A percentile compares a stretch with the other conserved stretches of the same genome.
Conservation (phyloP, 352 stramenopile genomes). For the Globisporangium echinulatum region DNA sequence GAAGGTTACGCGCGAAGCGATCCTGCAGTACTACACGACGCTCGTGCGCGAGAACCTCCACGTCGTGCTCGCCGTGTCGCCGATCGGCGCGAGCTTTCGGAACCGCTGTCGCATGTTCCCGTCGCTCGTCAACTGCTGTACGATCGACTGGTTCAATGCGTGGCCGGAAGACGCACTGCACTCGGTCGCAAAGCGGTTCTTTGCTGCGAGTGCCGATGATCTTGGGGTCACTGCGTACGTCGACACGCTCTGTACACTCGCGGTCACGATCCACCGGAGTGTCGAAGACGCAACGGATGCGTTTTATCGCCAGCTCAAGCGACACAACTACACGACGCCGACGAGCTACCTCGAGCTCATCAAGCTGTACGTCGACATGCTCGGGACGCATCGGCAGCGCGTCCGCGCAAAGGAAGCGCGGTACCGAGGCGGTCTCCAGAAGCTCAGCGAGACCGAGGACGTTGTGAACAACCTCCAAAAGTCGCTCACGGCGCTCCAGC, state of each 20-base stretch:
- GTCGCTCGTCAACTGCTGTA: conserved; percentile 92
- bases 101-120: conserved; percentile 93
- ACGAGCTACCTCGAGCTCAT: conserved; percentile 96
- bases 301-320: conserved; percentile 81
- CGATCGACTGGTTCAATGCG: conserved; percentile 95
- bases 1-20: conserved; percentile 82
- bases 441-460: conserved; percentile 90
- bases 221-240: conserved; percentile 87
- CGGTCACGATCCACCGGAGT: conserved; percentile 90
- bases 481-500: conserved; percentile 89
- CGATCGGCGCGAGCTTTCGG: conserved; percentile 89
- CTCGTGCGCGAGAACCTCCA: conserved; percentile 94
- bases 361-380: conserved; percentile 89
- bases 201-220: conserved; percentile 74
- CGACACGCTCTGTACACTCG: conserved; percentile 88
- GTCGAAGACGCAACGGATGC: conserved; percentile 81
- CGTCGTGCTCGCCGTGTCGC: conserved; percentile 90
- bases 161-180: conserved; percentile 93
- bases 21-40: conserved; percentile 83
- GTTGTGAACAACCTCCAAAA: conserved; percentile 90
- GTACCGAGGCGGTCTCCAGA: conserved; percentile 86
- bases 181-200: conserved; percentile 88
- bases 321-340: conserved; percentile 93
- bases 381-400: conserved; percentile 78
- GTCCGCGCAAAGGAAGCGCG: conserved; percentile 80